Percentiles rank a stretch among this genome's conserved stretches.
These are phyloP conservation scores for Gymnopilus dilepis DNA, from an alignment of 768 basidiomycete species.

Conservation along the genomic window DNA sequence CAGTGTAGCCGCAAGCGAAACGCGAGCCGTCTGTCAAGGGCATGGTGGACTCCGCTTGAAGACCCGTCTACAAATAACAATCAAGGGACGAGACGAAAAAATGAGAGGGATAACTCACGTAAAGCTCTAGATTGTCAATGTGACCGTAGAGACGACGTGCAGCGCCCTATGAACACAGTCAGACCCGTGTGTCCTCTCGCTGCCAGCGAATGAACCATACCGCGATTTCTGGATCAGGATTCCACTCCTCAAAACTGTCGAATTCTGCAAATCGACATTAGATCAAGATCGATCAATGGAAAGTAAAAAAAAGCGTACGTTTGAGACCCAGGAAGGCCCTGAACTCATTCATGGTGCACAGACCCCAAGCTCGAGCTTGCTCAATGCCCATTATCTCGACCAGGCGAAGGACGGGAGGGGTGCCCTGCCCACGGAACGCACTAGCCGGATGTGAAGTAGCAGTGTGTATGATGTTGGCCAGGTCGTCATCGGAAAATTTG, in stretches of 20 bases:
- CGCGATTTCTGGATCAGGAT: constrained; percentile 32
- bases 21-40: constrained; percentile 33
- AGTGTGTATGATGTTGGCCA: constrained; percentile 17
- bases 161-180: constrained; percentile 13
- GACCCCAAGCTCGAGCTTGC: constrained; percentile 60
- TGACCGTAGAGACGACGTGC: constrained; percentile 39
- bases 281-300: background rate
- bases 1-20: constrained; percentile 37
- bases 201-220: background rate
- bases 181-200: background rate
- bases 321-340: constrained; percentile 53
- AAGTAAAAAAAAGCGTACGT: constrained; percentile 31
- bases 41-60: constrained; percentile 40
- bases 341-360: constrained; percentile 63
- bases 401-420: constrained; percentile 50
- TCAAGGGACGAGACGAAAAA: background rate
- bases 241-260: constrained; percentile 58
- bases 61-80: constrained; percentile 28
- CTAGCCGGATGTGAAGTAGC: constrained; percentile 20
- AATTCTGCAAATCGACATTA: constrained; percentile 38
- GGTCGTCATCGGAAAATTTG: constrained; percentile 17
- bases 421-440: constrained; percentile 45
- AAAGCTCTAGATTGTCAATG: constrained; percentile 40
- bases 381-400: constrained; percentile 63
- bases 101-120: constrained; percentile 25